Evolutionary conservation across 495 filamentous ascomycete genomes (phyloP).

Genomic region (Tuber magnatum): DNA sequence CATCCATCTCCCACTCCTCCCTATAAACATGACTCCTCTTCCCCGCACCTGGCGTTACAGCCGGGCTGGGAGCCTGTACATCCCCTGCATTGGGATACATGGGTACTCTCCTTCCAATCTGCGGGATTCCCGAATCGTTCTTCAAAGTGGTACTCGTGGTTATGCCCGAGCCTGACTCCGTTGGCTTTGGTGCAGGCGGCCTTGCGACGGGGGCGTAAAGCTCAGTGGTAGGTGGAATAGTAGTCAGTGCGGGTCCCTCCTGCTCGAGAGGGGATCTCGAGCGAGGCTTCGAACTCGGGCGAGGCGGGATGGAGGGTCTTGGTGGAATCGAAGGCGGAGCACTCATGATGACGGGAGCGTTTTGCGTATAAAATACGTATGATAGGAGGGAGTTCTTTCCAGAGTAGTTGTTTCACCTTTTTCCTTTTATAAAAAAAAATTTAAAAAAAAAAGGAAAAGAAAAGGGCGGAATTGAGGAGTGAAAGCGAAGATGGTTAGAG

Average conservation of each 20-base stretch:
- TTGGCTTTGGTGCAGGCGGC: conserved; percentile 45
- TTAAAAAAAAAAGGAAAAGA: background rate
- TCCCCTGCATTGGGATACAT: conserved; percentile 93
- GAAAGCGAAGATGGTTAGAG: background rate
- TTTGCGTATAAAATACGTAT: conserved; percentile 15
- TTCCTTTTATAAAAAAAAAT: background rate
- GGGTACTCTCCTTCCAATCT: conserved; percentile 81
- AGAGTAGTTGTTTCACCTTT: conserved; percentile 17
- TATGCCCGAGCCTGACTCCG: conserved; percentile 35
- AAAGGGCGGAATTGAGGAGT: background rate
- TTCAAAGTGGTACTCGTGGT: conserved; percentile 12
- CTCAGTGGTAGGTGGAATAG: conserved; percentile 31
- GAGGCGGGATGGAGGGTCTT: conserved; percentile 49
- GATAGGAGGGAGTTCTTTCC: conserved; percentile 8
- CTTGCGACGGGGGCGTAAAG: conserved; percentile 42
- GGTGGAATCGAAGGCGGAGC: conserved; percentile 56
- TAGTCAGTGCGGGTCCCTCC: conserved; percentile 19
- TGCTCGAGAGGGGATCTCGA: conserved; percentile 22
- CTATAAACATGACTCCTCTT: conserved; percentile 45
- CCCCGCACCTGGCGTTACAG: conserved; percentile 72
- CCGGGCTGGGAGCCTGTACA: conserved; percentile 89
- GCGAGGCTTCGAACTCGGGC: conserved; percentile 18
- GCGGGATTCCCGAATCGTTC: conserved; percentile 62
- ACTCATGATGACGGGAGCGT: conserved; percentile 46
- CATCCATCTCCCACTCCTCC: conserved; percentile 41